Percentiles rank a stretch among this genome's conserved stretches.
Conservation (phyloP, 1,139 yeast species). For the Zhuliangozyma parablackwelliae region DNA sequence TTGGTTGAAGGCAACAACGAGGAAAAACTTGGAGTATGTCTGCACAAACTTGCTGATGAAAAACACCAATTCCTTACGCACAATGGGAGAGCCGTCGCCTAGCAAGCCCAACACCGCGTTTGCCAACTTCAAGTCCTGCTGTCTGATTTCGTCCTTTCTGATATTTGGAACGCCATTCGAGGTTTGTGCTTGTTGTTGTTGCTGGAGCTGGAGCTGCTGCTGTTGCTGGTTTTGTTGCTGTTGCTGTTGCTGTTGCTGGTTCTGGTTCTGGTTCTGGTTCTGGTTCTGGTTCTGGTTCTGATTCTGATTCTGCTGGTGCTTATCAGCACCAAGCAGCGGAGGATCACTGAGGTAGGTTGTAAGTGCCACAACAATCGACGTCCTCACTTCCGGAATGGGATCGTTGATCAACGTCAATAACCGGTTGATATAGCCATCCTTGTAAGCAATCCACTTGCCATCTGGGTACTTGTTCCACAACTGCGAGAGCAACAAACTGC, state of each 20-base stretch:
- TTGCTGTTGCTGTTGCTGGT: slow-evolving; percentile 18
- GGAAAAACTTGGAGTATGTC: slow-evolving; percentile 67
- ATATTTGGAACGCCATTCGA: slow-evolving; percentile 18
- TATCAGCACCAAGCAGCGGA: slow-evolving; percentile 9
- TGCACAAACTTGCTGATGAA: slow-evolving; percentile 72
- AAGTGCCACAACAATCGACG: slow-evolving; percentile 74
- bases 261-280: slow-evolving; percentile 19
- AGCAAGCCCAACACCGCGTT: slow-evolving; percentile 45
- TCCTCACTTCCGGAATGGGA: slow-evolving; percentile 93
- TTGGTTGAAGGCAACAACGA: slow-evolving; percentile 85
- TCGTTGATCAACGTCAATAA: slow-evolving; percentile 63
- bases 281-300: slow-evolving; percentile 23
- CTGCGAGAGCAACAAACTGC: slow-evolving; percentile 73
- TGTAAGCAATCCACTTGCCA: slow-evolving; percentile 68
- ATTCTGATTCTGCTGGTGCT: slow-evolving; percentile 15
- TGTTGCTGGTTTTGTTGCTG: slow-evolving; percentile 12
- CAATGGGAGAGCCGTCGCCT: slow-evolving; percentile 87
- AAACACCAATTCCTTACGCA: slow-evolving; percentile 77
- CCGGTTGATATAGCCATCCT: slow-evolving; percentile 58
- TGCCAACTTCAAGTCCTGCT: slow-evolving; percentile 52
- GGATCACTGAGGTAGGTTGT: slow-evolving; percentile 46
- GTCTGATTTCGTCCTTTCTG: slow-evolving; percentile 44
- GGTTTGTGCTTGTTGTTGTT: slow-evolving; percentile 11
- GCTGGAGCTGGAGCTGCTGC: slow-evolving; percentile 17
- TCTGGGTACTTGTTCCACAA: slow-evolving; percentile 72